Conservation (phyloP, 345 rosid species). For the Euphorbia pulcherrima region DNA sequence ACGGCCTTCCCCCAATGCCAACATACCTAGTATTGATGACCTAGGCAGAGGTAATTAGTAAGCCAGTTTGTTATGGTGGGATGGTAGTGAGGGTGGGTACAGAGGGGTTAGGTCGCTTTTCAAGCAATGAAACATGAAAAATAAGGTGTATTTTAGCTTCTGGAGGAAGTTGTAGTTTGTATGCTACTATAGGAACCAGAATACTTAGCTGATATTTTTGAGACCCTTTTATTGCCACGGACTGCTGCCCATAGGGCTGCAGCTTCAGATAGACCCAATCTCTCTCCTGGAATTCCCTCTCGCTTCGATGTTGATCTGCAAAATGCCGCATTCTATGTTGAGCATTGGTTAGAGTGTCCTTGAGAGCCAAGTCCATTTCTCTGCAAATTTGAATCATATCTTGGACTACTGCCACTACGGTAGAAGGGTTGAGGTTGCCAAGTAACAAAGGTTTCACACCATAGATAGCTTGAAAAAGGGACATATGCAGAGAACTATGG, state of each 20-base stretch:
- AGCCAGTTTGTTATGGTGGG: too few relatives aligned
- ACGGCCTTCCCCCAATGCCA: too few relatives aligned
- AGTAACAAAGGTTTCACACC: too few relatives aligned
- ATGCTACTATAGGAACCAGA: neutral
- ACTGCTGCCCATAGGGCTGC: neutral
- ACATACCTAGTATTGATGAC: too few relatives aligned
- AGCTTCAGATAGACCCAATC: neutral
- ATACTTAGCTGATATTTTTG: neutral
- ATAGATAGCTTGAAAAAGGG: too few relatives aligned
- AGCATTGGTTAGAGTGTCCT: neutral
- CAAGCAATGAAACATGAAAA: too few relatives aligned
- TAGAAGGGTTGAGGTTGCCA: neutral
- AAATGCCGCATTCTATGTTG: too few relatives aligned
- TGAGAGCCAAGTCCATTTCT: neutral
- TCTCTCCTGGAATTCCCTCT: neutral
- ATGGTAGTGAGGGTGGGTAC: too few relatives aligned
- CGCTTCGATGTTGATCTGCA: neutral
- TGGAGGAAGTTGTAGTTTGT: too few relatives aligned
- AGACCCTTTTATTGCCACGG: neutral
- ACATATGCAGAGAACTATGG: neutral
- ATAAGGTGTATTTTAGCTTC: too few relatives aligned
- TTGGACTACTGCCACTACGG: neutral
- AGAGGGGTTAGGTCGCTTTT: too few relatives aligned
- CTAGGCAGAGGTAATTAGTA: too few relatives aligned
- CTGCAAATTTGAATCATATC: neutral